phyloP scores from a whole-genome alignment of 169 alveolate species.

The Miamiensis avidus region DNA sequence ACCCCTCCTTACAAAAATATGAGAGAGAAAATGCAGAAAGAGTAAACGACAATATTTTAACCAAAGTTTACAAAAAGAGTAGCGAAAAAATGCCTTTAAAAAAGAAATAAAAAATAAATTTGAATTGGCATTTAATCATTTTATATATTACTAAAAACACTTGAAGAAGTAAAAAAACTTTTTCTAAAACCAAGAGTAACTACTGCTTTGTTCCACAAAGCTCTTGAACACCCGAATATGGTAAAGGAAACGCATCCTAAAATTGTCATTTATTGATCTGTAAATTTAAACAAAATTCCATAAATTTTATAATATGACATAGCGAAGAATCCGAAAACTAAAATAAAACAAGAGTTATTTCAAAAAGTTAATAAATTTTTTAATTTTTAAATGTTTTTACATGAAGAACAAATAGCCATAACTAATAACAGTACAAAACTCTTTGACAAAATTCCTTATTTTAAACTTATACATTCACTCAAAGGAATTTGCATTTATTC shows the following conservation, averaged over 20 bases:
- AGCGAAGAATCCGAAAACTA: slow-evolving; percentile 18
- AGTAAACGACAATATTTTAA: background rate
- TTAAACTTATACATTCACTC: slow-evolving; percentile 6
- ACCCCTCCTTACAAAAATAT: slow-evolving; percentile 29
- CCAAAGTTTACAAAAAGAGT: background rate
- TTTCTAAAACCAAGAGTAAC: slow-evolving; percentile 4
- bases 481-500: slow-evolving; percentile 10
- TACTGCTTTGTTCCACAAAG: slow-evolving; percentile 17
- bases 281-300: slow-evolving; percentile 1
- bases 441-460: slow-evolving; percentile 13
- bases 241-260: slow-evolving; percentile 16
- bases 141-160: background rate
- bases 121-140: no score
- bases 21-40: background rate
- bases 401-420: slow-evolving; percentile 8
- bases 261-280: slow-evolving; percentile 1
- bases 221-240: slow-evolving; percentile 23
- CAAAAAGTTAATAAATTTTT: background rate
- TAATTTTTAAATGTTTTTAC: background rate
- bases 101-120: background rate
- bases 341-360: background rate
- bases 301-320: slow-evolving; percentile 21
- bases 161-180: slow-evolving; percentile 1
- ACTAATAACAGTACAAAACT: slow-evolving; percentile 4
- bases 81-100: background rate